These are phyloP conservation scores for Erythrobasidium yunnanense DNA, from an alignment of 768 basidiomycete genomes.

Conservation along the genomic window DNA sequence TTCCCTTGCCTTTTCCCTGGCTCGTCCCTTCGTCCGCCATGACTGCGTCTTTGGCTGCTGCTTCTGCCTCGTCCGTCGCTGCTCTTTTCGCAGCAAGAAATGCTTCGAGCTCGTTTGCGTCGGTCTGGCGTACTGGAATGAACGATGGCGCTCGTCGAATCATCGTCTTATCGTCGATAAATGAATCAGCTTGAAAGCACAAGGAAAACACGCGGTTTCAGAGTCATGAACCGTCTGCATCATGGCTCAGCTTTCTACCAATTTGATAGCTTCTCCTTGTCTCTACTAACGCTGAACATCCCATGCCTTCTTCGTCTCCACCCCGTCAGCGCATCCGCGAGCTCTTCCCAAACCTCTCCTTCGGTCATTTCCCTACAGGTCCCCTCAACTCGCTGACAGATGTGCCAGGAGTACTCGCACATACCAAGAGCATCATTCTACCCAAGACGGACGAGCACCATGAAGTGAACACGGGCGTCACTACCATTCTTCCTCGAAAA, in stretches of 20 bases:
- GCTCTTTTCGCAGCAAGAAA: slow-evolving; percentile 8
- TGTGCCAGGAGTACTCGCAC: slow-evolving; percentile 18
- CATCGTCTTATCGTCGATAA: background rate
- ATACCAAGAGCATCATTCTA: background rate
- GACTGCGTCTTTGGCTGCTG: background rate
- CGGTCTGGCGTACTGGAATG: slow-evolving; percentile 9
- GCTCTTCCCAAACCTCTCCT: slow-evolving; percentile 15
- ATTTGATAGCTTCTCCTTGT: background rate
- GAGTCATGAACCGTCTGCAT: no score
- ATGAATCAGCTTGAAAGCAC: background rate
- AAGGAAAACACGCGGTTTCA: no score
- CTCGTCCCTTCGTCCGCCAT: background rate
- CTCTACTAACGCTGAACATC: background rate
- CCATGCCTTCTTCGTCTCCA: background rate
- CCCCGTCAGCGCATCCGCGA: slow-evolving; percentile 4
- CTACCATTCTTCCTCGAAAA: slow-evolving; percentile 17
- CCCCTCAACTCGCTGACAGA: slow-evolving; percentile 11
- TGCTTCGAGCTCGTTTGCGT: slow-evolving; percentile 8
- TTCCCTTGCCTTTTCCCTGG: background rate
- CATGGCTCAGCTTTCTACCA: no score
- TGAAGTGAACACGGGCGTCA: slow-evolving; percentile 23
- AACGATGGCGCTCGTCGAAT: slow-evolving; percentile 9
- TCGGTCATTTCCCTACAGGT: slow-evolving; percentile 17
- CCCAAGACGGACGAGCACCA: slow-evolving; percentile 7
- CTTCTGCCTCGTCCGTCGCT: background rate